phyloP scores from a whole-genome alignment of 192 early-diverging fungal species.

The Chytriomyces sp. region DNA sequence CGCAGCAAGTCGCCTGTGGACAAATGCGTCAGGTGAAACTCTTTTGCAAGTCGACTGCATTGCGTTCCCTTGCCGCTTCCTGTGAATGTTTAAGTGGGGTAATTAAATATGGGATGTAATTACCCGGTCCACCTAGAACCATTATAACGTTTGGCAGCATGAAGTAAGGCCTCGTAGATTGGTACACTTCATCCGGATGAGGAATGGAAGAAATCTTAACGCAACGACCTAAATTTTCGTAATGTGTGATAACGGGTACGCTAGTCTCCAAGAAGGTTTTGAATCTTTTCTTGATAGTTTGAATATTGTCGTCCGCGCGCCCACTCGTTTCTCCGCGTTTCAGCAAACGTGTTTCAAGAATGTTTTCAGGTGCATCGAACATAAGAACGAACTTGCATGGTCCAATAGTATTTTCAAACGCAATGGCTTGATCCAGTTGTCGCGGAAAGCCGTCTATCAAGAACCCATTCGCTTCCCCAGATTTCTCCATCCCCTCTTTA shows the following conservation, averaged over 20 bases:
- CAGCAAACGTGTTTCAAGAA: constrained; percentile 80
- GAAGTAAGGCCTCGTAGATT: constrained; percentile 30
- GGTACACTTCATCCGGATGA: constrained; percentile 42
- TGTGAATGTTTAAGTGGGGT: not conserved
- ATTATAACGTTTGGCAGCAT: constrained; percentile 43
- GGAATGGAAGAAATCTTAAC: constrained; percentile 46
- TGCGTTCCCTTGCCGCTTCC: constrained; percentile 89
- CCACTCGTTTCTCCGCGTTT: constrained; percentile 92
- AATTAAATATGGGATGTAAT: not conserved
- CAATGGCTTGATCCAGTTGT: constrained; percentile 57
- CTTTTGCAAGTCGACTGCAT: constrained; percentile 69
- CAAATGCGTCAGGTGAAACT: constrained; percentile 88
- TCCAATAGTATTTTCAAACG: constrained; percentile 58
- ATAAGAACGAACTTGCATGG: constrained; percentile 78
- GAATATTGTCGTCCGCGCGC: constrained; percentile 89
- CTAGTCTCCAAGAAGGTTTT: constrained; percentile 77
- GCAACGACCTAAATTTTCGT: constrained; percentile 38
- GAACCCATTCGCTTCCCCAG: constrained; percentile 47
- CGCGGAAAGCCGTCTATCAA: constrained; percentile 72
- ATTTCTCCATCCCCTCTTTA: constrained; percentile 77
- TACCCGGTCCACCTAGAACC: constrained; percentile 56
- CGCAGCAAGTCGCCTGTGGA: constrained; percentile 94
- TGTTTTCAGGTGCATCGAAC: constrained; percentile 88
- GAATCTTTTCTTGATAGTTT: constrained; percentile 94
- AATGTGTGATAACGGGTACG: constrained; percentile 86